phyloP scores from a whole-genome alignment of 768 basidiomycete species.

The Hygrocybe punicea region DNA sequence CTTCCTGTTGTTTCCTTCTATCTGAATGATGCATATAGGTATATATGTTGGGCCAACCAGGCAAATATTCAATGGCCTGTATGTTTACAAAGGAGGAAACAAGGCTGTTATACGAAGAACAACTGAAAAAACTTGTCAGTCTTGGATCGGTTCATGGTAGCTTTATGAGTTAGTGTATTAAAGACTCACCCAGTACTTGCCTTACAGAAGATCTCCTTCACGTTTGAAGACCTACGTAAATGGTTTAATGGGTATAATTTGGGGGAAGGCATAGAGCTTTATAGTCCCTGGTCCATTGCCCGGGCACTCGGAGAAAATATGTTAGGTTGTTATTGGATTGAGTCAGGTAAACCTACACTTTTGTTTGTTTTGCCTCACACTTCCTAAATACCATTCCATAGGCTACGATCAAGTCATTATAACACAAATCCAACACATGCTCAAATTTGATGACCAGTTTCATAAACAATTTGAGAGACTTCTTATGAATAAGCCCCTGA shows the following conservation, averaged over 20 bases:
- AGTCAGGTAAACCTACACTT: neutral
- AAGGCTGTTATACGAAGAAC: neutral
- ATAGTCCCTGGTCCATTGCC: neutral
- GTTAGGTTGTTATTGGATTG: neutral
- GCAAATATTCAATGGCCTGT: neutral
- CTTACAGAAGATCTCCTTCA: neutral
- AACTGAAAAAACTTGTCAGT: neutral
- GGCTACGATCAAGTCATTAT: neutral
- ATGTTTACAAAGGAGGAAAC: slow-evolving; percentile 5
- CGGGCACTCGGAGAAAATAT: neutral
- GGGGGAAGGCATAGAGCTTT: neutral
- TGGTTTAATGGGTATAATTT: neutral
- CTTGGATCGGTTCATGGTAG: neutral
- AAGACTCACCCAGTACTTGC: neutral
- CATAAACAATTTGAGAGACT: neutral
- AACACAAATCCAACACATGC: neutral
- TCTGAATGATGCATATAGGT: neutral
- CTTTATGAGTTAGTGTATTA: neutral
- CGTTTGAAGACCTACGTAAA: neutral
- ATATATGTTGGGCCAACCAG: neutral
- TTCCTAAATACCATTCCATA: neutral
- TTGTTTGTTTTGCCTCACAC: neutral
- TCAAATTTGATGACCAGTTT: neutral
- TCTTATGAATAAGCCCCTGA: neutral
- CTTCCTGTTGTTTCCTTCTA: neutral